A percentile compares a stretch with the other conserved stretches of the same genome.
phyloP scores from a whole-genome alignment of 176 grass and related monocot genomes.

The Triticum monococcum region DNA sequence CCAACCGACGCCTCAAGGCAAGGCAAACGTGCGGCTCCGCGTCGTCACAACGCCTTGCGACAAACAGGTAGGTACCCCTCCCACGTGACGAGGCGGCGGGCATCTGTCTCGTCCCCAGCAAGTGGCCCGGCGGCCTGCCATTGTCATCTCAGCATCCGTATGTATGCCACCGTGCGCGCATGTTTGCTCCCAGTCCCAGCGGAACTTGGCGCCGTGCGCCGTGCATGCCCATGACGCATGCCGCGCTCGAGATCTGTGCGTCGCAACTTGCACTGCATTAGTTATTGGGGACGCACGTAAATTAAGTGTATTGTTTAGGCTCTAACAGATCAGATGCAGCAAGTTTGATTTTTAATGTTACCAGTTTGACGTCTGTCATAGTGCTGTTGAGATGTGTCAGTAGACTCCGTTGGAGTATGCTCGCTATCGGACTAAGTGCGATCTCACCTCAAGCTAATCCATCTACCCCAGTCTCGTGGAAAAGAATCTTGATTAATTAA shows the following conservation, averaged over 20 bases:
- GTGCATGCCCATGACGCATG: neutral
- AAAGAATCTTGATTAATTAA: neutral
- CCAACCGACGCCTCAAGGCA: neutral
- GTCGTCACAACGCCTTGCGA: too few species aligned
- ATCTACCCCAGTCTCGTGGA: neutral
- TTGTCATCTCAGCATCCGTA: neutral
- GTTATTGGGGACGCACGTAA: neutral
- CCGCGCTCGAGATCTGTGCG: neutral
- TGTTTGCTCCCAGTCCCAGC: neutral
- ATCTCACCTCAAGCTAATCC: neutral
- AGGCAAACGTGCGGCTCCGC: neutral
- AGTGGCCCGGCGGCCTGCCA: constrained; percentile 11
- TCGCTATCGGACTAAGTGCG: neutral
- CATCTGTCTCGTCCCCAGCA: neutral
- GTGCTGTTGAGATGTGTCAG: neutral
- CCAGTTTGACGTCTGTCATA: neutral
- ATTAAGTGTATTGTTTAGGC: neutral
- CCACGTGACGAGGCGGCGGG: neutral
- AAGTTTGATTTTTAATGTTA: neutral
- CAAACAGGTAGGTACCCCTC: too few species aligned
- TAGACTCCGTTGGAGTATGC: neutral
- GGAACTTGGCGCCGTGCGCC: neutral
- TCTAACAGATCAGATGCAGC: neutral
- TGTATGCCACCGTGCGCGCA: neutral
- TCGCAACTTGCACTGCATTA: constrained; percentile 9